Evolutionary conservation across 169 alveolate species (phyloP).

Genomic region (Plasmodium chabaudi): DNA sequence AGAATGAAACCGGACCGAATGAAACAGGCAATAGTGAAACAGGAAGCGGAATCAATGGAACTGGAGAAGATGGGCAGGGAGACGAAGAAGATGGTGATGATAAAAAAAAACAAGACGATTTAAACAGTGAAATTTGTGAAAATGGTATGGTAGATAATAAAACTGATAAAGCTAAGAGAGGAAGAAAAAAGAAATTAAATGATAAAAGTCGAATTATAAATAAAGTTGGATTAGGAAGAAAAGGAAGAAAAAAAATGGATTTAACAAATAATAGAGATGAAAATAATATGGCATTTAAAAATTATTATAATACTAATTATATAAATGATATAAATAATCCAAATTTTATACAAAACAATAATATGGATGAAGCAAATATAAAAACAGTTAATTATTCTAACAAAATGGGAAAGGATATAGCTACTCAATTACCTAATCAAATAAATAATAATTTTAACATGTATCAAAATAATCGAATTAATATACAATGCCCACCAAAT

Average conservation of each 20-base stretch:
- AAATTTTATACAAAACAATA: constrained; percentile 3
- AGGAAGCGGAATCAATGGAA: too few relatives aligned
- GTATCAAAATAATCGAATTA: constrained; percentile 10
- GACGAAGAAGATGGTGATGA: constrained; percentile 5
- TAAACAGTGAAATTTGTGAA: constrained; percentile 2
- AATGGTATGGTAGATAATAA: constrained; percentile 18
- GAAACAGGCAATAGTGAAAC: too few relatives aligned
- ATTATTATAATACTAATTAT: constrained; percentile 10
- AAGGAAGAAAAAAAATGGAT: constrained; percentile 2
- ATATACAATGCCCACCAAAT: constrained; percentile 6
- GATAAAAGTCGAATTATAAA: constrained; percentile 61
- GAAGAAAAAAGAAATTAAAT: constrained; percentile 25
- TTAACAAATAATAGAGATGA: background rate
- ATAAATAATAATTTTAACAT: background rate
- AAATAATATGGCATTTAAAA: constrained; percentile 19
- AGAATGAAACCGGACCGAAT: too few relatives aligned
- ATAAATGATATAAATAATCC: background rate
- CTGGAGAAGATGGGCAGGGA: background rate
- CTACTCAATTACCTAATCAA: background rate
- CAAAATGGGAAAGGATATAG: background rate
- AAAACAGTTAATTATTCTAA: constrained; percentile 5
- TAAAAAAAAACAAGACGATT: constrained; percentile 13
- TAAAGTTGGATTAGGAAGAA: constrained; percentile 22
- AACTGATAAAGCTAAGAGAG: constrained; percentile 15
- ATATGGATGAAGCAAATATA: constrained; percentile 13